phyloP scores from a whole-genome alignment of 148 eudicot species.

The Chenopodium album region DNA sequence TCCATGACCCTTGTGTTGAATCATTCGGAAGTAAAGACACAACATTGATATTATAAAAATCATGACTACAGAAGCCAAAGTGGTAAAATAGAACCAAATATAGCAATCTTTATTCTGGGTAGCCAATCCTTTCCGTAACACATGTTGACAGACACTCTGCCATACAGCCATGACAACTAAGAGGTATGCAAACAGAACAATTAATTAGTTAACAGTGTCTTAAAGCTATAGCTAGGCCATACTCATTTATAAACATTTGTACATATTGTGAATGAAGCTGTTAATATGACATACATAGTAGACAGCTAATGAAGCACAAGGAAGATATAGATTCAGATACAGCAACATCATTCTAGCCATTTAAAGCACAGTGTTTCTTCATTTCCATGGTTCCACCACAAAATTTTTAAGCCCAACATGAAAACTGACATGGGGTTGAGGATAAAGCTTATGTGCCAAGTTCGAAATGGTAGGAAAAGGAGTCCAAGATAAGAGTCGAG shows the following conservation, averaged over 20 bases:
- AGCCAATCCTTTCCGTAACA: neutral
- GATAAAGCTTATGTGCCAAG: neutral
- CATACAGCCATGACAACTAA: neutral
- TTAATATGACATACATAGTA: neutral
- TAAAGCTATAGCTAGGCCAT: neutral
- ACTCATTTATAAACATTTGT: neutral
- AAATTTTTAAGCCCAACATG: neutral
- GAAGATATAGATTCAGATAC: neutral
- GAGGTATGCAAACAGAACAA: neutral
- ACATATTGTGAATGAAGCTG: neutral
- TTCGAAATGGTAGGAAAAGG: neutral
- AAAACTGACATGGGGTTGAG: neutral
- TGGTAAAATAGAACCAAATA: neutral
- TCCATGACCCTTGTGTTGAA: neutral
- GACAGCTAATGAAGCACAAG: neutral
- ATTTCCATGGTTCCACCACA: neutral
- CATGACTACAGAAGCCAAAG: neutral
- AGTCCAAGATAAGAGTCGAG: too few species aligned
- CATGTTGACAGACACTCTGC: neutral
- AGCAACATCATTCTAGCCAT: neutral
- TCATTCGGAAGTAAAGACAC: neutral
- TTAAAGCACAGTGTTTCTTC: neutral
- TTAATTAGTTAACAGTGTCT: neutral
- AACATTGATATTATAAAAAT: too few species aligned
- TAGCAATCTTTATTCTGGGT: neutral